Percentiles rank a stretch among this genome's conserved stretches.
These are phyloP conservation scores for Camelina neglecta DNA, from an alignment of 345 rosid species.

Conservation along the genomic window DNA sequence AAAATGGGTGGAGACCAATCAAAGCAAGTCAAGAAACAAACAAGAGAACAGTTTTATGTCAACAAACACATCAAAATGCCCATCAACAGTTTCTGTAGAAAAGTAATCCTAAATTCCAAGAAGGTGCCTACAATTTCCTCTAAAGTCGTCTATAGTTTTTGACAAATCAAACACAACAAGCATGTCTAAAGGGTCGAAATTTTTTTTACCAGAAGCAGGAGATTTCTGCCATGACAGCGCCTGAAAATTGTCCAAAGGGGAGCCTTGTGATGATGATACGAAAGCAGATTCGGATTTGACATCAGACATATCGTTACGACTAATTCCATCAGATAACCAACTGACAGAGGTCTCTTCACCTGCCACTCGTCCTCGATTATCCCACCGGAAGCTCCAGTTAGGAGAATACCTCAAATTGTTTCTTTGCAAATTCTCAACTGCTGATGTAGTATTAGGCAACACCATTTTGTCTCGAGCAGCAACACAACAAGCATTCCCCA, in stretches of 20 bases:
- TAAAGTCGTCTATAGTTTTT: constrained; percentile 14
- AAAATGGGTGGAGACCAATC: constrained; percentile 9
- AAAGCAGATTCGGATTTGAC: constrained; percentile 61
- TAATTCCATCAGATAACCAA: constrained; percentile 72
- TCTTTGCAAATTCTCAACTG: constrained; percentile 64
- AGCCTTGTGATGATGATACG: constrained; percentile 74
- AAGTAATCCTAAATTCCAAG: constrained; percentile 22
- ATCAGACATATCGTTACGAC: constrained; percentile 58
- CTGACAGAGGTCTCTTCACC: constrained; percentile 80
- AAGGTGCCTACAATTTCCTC: constrained; percentile 7
- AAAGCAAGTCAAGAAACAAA: constrained; percentile 10
- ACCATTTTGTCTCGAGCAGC: constrained; percentile 90
- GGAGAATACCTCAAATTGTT: constrained; percentile 82
- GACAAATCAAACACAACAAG: constrained; percentile 6
- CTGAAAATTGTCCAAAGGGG: constrained; percentile 59
- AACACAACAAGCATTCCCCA: constrained; percentile 97
- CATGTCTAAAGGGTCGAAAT: too few species aligned
- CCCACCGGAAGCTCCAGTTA: constrained; percentile 93
- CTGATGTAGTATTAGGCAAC: constrained; percentile 54
- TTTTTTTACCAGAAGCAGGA: constrained; percentile 69
- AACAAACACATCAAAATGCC: constrained; percentile 19
- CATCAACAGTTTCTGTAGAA: constrained; percentile 14
- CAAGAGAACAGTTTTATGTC: constrained; percentile 21
- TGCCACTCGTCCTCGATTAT: constrained; percentile 85
- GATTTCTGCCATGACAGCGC: constrained; percentile 69